Evolutionary conservation across 768 basidiomycete genomes (phyloP), one percentile per base, ranked within the genome.

Genomic region (Trametes maxima): DNA sequence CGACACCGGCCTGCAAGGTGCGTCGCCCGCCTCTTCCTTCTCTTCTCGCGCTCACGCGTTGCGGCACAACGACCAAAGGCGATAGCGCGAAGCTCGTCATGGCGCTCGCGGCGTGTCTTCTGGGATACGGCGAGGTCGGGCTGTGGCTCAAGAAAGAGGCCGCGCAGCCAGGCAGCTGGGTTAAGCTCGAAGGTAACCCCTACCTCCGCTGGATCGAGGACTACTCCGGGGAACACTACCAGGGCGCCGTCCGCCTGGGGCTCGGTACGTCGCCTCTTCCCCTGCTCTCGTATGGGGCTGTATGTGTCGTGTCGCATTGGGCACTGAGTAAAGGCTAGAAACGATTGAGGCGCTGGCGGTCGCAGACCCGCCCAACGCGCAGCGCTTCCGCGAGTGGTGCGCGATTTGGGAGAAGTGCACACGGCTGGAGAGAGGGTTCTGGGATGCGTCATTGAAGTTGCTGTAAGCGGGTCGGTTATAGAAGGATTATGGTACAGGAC

Each of bases 111-210:
- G 88, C 92, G 8, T 98, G 95, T 70, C 78, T 96, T 10, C 76
- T 96, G 0, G 95, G 95, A 2, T 98, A 97, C 70, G 95, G 95
- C 12, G 92, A 96, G 71, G 92, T 95, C 0, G 95, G 94, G 1
- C 75, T 92, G 42, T 92, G 93, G 87, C 76, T 98, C 35, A 82
- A 85, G 71, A 83, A 80, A 37, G 80, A 88, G 60, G 81, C 79
- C 1, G 69, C 77, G 37, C 67, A 65, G 42, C 77, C 75, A 11
- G 71, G 77, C 24, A 81, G 78, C 21, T 87, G 85, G 81, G 82
- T 89, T 19, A 68, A 78, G 37, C 69, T 86, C 56, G 81, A 86
- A 11, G 84, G 81, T 0, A 96, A 96, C 68, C 83, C 85, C 5
- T 97, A 95, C 73, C 78, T 78, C 44, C 70, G 76, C 59, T 92